These are phyloP conservation scores for Tuber microsphaerosporum DNA, from an alignment of 495 filamentous ascomycete species.

Conservation along the genomic window DNA sequence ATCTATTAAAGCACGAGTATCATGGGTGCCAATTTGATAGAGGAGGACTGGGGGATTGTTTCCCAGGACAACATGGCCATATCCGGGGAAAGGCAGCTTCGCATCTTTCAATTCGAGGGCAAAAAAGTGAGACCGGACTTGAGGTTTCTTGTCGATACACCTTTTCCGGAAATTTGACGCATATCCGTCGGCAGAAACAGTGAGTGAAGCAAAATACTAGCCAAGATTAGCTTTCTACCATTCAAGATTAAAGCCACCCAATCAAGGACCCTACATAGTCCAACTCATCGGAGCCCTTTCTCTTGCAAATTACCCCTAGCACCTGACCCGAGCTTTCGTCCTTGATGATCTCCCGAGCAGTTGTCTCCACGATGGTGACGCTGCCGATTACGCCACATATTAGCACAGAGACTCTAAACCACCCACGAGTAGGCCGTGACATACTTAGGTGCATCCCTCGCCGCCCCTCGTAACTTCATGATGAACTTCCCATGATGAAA, in stretches of 20 bases:
- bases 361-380: slow-evolving; percentile 49
- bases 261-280: slow-evolving; percentile 37
- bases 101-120: slow-evolving; percentile 87
- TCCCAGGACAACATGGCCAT: slow-evolving; percentile 83
- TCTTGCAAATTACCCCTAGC: slow-evolving; percentile 40
- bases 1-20: slow-evolving; percentile 85
- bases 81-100: slow-evolving; percentile 60
- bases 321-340: slow-evolving; percentile 44
- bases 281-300: slow-evolving; percentile 24
- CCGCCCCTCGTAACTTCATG: slow-evolving; percentile 60
- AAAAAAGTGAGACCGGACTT: slow-evolving; percentile 76
- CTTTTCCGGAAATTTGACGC: slow-evolving; percentile 85
- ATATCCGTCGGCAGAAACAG: slow-evolving; percentile 88
- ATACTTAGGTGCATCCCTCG: slow-evolving; percentile 39
- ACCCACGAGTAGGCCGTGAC: slow-evolving; percentile 36
- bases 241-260: not conserved
- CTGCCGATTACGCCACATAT: slow-evolving; percentile 31
- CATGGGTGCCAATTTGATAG: slow-evolving; percentile 94
- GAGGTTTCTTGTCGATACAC: slow-evolving; percentile 60
- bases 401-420: slow-evolving; percentile 18
- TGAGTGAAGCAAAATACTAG: slow-evolving; percentile 78
- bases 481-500: slow-evolving; percentile 87
- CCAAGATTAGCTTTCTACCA: slow-evolving; percentile 4
- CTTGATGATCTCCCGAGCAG: slow-evolving; percentile 47
- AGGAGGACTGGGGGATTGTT: slow-evolving; percentile 74